These are phyloP conservation scores for Paecilomyces sp. DNA, from an alignment of 2,329 filamentous ascomycete genomes.

Conservation along the genomic window DNA sequence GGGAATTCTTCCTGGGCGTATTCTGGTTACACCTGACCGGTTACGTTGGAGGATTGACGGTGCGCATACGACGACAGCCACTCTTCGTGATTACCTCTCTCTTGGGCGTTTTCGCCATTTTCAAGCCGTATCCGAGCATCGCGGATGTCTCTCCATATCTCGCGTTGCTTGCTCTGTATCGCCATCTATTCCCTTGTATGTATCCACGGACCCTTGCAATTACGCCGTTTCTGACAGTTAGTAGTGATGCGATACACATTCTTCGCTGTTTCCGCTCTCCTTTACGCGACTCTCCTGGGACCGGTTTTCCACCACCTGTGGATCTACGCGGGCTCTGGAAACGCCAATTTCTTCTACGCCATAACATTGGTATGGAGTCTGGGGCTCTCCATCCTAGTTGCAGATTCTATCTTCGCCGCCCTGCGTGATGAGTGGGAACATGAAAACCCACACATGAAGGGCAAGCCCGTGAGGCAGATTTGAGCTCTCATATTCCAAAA, in stretches of 20 bases:
- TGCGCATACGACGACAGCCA: slow-evolving; percentile 78
- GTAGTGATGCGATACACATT: slow-evolving; percentile 89
- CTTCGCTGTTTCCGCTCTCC: slow-evolving; percentile 69
- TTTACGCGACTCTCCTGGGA: slow-evolving; percentile 83
- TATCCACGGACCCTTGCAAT: slow-evolving; percentile 8
- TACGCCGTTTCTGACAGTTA: slow-evolving; percentile 17
- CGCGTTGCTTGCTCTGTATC: slow-evolving; percentile 72
- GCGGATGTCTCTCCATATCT: slow-evolving; percentile 84
- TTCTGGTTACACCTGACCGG: slow-evolving; percentile 94
- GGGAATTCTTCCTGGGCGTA: slow-evolving; percentile 92
- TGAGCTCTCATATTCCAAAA: slow-evolving; percentile 34
- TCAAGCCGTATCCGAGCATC: slow-evolving; percentile 94
- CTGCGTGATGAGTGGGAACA: slow-evolving; percentile 91
- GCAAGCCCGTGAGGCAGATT: slow-evolving; percentile 81
- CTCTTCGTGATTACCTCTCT: slow-evolving; percentile 79
- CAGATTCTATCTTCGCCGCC: slow-evolving; percentile 80
- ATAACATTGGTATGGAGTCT: slow-evolving; percentile 98
- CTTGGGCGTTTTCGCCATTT: slow-evolving; percentile 83
- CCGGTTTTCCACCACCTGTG: slow-evolving; percentile 95
- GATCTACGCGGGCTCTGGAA: slow-evolving; percentile 96
- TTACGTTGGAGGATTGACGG: slow-evolving; percentile 79
- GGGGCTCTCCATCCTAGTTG: slow-evolving; percentile 76
- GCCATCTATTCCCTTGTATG: slow-evolving; percentile 80
- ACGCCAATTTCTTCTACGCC: slow-evolving; percentile 98
- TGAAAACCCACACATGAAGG: slow-evolving; percentile 81